Evolutionary conservation across 2,329 filamentous ascomycete genomes (phyloP), one percentile per base, ranked within the genome.

Genomic region (Talaromyces sp.): DNA sequence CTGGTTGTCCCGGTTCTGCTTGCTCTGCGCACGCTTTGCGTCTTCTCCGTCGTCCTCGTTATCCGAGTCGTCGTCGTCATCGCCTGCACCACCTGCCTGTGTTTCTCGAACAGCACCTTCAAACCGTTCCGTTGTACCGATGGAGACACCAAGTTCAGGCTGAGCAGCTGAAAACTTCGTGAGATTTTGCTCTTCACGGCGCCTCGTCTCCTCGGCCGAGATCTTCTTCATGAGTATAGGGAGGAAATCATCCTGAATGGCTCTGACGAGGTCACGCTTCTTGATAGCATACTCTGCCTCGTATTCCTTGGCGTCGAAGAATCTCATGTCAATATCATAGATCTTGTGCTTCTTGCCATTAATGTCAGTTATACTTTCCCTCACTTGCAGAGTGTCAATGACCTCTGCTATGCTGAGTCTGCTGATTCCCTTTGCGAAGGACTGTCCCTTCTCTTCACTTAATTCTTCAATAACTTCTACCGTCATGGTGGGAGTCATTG

Each of bases 391-490:
- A 66, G 88, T 87, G 72, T 98, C 91, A 33, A 97, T 79, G 39
- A 99, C 86, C 69, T 96, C 89, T 0, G 91, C 88, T 48, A 99
- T 82, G 3, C 90, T 91, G 50, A 98, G 83, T 65, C 90, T 87
- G 71, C 91, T 96, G 72, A 98, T 96, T 28, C 88, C 90, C 80
- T 99, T 99, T 55, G 93, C 89, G 72, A 99, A 98, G 55, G 83
- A 85, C 70, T 92, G 87, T 8, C 86, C 87, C 60, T 93, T 85
- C 4, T 86, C 83, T 37, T 83, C 79, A 1, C 86, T 82, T 39
- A 96, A 78, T 69, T 92, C 89, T 23, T 87, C 81, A 69, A 90
- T 90, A 33, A 96, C 82, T 52, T 90, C 84, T 18, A 98, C 81
- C 0, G 91, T 95, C 77, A 78, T 79, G 7, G 76, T 86, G 1